A percentile compares a stretch with the other conserved stretches of the same genome.
phyloP scores from a whole-genome alignment of 768 basidiomycete genomes.

The Tremella yokohamensis region DNA sequence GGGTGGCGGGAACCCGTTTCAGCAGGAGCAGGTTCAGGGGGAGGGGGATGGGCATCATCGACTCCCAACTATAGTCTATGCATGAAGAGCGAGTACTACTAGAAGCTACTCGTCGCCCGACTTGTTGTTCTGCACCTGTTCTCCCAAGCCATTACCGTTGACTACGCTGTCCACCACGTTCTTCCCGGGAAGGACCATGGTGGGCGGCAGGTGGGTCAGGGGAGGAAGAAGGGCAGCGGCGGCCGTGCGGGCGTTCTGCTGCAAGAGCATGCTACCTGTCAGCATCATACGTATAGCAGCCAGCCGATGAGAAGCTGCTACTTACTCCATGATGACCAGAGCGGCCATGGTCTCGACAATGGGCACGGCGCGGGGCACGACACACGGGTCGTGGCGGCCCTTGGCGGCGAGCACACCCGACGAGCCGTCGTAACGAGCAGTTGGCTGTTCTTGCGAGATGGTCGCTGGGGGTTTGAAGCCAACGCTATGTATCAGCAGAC shows the following conservation, averaged over 20 bases:
- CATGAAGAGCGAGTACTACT: not conserved
- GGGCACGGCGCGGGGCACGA: conserved; percentile 92
- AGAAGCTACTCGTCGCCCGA: conserved; percentile 39
- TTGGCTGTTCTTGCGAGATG: conserved; percentile 84
- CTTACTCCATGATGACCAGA: conserved; percentile 82
- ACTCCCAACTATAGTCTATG: too few species aligned
- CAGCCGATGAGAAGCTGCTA: conserved; percentile 10
- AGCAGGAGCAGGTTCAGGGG: not conserved
- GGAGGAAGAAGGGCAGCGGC: conserved; percentile 75
- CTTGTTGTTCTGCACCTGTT: conserved; percentile 35
- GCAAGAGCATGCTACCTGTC: conserved; percentile 62
- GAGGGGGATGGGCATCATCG: not conserved
- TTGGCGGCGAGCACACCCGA: conserved; percentile 81
- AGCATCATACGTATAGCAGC: conserved; percentile 5
- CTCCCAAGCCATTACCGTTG: conserved; percentile 21
- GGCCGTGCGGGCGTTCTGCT: conserved; percentile 77
- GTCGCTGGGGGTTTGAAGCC: conserved; percentile 99
- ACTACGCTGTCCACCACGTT: conserved; percentile 31
- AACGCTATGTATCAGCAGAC: conserved; percentile 58
- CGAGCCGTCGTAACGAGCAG: conserved; percentile 90
- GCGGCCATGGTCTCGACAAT: conserved; percentile 98
- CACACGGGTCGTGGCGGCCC: conserved; percentile 94
- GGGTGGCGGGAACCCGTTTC: conserved; percentile 4
- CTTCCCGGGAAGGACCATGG: conserved; percentile 70
- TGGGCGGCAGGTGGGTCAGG: conserved; percentile 76